Percentiles rank a stretch among this genome's conserved stretches.
Evolutionary conservation across 495 filamentous ascomycete species (phyloP).

Genomic region (Cercophora scortea): DNA sequence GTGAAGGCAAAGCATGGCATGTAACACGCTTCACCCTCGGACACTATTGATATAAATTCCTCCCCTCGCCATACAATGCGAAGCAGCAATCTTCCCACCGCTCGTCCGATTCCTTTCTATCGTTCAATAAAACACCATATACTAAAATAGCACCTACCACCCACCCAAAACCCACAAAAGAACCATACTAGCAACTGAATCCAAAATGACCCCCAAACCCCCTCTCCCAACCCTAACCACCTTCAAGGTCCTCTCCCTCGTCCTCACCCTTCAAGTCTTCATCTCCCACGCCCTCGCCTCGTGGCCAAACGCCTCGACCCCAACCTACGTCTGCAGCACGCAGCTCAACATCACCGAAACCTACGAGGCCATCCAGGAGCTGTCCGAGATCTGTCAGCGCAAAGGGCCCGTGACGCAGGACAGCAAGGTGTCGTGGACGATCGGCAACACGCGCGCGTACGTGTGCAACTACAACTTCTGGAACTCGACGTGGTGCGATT

Average conservation of each 20-base stretch:
- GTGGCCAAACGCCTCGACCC: neutral
- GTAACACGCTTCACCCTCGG: too few relatives aligned
- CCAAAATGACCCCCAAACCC: neutral
- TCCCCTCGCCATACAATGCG: too few relatives aligned
- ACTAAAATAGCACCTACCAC: too few relatives aligned
- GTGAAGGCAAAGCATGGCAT: too few relatives aligned
- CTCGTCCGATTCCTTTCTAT: too few relatives aligned
- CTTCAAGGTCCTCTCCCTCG: neutral
- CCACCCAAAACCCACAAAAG: too few relatives aligned
- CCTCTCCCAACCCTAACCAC: neutral
- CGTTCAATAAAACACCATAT: too few relatives aligned
- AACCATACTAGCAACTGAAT: too few relatives aligned
- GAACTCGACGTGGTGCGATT: neutral
- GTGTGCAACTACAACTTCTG: conserved; percentile 1
- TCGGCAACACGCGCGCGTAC: conserved; percentile 1
- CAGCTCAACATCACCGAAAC: neutral
- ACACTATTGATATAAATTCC: too few relatives aligned
- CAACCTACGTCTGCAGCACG: neutral
- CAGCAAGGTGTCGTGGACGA: conserved; percentile 1
- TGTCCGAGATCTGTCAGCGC: neutral
- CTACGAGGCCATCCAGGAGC: neutral
- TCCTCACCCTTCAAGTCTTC: neutral
- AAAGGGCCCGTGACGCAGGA: neutral
- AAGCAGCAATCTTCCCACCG: too few relatives aligned
- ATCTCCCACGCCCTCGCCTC: neutral